Evolutionary conservation across 495 filamentous ascomycete genomes (phyloP).

Genomic region (Neurospora hispaniola): DNA sequence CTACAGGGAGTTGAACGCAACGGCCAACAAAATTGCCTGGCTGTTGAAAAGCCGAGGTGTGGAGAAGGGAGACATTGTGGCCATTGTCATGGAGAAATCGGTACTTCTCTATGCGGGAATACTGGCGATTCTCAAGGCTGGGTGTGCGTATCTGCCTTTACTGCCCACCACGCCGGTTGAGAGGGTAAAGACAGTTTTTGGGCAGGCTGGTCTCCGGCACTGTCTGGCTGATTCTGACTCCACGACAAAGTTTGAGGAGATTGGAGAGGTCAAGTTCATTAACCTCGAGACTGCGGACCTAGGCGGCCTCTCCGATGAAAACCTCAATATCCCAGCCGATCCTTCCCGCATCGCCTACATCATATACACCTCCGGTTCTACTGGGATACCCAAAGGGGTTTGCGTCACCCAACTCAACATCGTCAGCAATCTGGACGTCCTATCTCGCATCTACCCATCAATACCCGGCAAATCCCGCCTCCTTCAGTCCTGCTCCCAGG

Average conservation of each 20-base stretch:
- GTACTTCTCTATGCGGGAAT: conserved; percentile 57
- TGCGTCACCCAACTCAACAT: conserved; percentile 58
- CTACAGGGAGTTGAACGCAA: conserved; percentile 50
- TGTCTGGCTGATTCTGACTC: conserved; percentile 33
- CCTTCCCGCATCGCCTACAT: conserved; percentile 41
- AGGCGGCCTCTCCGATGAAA: conserved; percentile 12
- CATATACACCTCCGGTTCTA: conserved; percentile 58
- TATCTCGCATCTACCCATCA: conserved; percentile 50
- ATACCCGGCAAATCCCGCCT: conserved; percentile 33
- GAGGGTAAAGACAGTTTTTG: conserved; percentile 43
- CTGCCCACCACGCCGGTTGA: conserved; percentile 50
- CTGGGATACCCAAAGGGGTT: conserved; percentile 59
- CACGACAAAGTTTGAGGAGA: conserved; percentile 6
- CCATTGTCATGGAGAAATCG: conserved; percentile 62
- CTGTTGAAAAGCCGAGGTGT: conserved; percentile 38
- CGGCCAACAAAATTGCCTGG: conserved; percentile 54
- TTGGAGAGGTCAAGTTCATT: conserved; percentile 21
- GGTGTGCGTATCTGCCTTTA: conserved; percentile 65
- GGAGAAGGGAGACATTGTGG: conserved; percentile 43
- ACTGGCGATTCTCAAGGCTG: conserved; percentile 59
- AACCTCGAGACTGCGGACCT: conserved; percentile 24
- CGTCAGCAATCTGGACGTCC: conserved; percentile 51
- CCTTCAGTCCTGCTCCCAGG: conserved; percentile 62
- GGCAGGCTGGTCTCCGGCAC: conserved; percentile 35
- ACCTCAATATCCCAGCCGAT: conserved; percentile 23